Conservation (phyloP, 1,284 basidiomycete genomes). For the Sanguinoderma infundibulare region DNA sequence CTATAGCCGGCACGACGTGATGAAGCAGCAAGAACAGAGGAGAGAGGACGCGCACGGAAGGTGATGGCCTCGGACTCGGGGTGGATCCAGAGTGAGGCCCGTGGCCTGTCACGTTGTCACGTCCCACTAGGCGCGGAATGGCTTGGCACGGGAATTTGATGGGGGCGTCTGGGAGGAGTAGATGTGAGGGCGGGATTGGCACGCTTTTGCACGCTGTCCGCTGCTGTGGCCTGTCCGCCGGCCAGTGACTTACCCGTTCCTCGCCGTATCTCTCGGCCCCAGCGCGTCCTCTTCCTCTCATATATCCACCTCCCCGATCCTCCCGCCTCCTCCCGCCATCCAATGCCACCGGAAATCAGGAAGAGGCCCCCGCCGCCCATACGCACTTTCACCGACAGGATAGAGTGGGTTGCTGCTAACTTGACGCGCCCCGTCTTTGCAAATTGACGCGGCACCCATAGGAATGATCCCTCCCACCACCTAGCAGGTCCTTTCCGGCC, state of each 20-base stretch:
- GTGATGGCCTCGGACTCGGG: too few species aligned
- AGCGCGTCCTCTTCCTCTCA: neutral
- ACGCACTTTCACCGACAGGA: conserved; percentile 13
- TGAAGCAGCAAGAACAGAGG: too few species aligned
- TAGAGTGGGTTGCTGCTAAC: conserved; percentile 27
- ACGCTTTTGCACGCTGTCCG: too few species aligned
- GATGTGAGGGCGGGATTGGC: neutral
- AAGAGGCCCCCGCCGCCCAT: conserved; percentile 20
- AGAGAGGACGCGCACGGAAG: too few species aligned
- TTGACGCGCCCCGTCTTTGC: conserved; percentile 4
- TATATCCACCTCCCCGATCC: neutral
- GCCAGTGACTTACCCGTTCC: neutral
- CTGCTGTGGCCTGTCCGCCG: too few species aligned
- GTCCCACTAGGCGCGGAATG: too few species aligned
- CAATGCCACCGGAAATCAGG: conserved; percentile 10
- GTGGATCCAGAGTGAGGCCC: too few species aligned
- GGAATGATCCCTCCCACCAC: conserved; percentile 59
- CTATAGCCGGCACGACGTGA: too few species aligned
- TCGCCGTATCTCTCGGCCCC: neutral
- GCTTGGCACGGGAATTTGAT: too few species aligned
- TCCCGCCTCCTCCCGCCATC: neutral
- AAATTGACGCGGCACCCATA: conserved; percentile 28
- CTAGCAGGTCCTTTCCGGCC: conserved; percentile 62
- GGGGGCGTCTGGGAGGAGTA: neutral
- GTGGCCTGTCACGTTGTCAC: too few species aligned